phyloP scores from a whole-genome alignment of 495 filamentous ascomycete genomes.

The Astrocystis sublimbata region DNA sequence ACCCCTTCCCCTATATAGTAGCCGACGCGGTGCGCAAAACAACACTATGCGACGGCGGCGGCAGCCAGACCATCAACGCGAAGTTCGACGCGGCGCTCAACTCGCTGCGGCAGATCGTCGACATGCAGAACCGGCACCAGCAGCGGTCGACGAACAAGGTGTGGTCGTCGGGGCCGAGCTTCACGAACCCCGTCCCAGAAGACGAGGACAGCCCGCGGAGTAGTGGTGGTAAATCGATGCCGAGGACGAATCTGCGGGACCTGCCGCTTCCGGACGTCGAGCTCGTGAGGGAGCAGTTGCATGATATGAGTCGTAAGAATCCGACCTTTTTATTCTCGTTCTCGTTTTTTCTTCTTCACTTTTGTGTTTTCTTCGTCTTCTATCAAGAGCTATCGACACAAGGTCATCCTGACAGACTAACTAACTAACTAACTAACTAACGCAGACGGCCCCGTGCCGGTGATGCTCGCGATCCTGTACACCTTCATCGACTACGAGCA shows the following conservation, averaged over 20 bases:
- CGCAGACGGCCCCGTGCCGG: constrained; percentile 35
- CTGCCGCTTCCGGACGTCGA: constrained; percentile 57
- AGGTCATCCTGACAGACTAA: neutral
- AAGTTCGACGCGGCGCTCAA: constrained; percentile 59
- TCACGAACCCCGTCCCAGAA: constrained; percentile 10
- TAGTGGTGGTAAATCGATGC: constrained; percentile 33
- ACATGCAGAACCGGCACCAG: constrained; percentile 44
- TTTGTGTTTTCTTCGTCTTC: neutral
- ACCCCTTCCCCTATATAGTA: neutral
- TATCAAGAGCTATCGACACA: neutral
- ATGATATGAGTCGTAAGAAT: constrained; percentile 45
- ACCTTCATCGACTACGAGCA: constrained; percentile 50
- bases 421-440: neutral
- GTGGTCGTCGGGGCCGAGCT: constrained; percentile 4
- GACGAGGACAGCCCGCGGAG: neutral
- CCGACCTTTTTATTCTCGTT: neutral
- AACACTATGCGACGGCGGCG: constrained; percentile 15
- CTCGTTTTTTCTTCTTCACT: neutral
- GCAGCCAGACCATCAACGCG: constrained; percentile 37
- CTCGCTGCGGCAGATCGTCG: constrained; percentile 58
- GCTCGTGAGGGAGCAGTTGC: constrained; percentile 52
- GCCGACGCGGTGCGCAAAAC: constrained; percentile 48
- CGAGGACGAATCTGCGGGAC: constrained; percentile 45
- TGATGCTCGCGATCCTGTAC: constrained; percentile 43
- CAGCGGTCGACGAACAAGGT: constrained; percentile 12